Evolutionary conservation across 805 yeast genomes (phyloP), one percentile per base, ranked within the genome.

Genomic region (Blastobotrys robertii): DNA sequence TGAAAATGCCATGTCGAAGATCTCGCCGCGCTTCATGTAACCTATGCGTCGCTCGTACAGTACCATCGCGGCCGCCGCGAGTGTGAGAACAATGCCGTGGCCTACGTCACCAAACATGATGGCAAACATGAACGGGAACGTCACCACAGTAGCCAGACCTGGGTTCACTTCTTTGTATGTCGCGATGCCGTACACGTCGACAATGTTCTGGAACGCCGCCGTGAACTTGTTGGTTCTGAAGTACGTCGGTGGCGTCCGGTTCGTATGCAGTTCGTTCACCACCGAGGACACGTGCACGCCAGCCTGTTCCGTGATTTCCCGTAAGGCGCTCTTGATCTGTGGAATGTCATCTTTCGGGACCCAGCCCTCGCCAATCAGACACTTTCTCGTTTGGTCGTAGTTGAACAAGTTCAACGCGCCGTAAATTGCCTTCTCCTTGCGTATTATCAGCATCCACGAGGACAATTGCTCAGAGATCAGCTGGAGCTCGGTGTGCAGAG

Each of bases 81-180:
- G 62, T 38, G 81, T 70, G 58, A 92, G 68, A 41, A 92, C 77
- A 42, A 87, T 71, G 4, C 97, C 98, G 64, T 92, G 98, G 15
- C 98, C 98, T 46, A 87, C 64, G 68, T 92, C 98, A 68, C 98
- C 98, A 69, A 92, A 92, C 98, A 92, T 92, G 52, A 92, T 83
- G 15, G 98, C 97, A 67, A 92, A 92, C 95, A 92, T 84, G 60
- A 92, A 92, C 12, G 98, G 98, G 68, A 92, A 92, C 0, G 98
- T 92, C 16, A 92, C 83, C 41, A 85, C 76, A 0, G 98, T 88
- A 2, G 98, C 88, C 52, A 92, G 68, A 39, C 95, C 98, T 2
- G 98, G 95, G 61, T 92, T 92, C 15, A 92, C 92, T 64, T 92
- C 98, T 53, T 88, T 81, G 66, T 90, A 88, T 2, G 87, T 75